phyloP scores from a whole-genome alignment of 2,329 filamentous ascomycete species.

The Colletotrichum paranaense region DNA sequence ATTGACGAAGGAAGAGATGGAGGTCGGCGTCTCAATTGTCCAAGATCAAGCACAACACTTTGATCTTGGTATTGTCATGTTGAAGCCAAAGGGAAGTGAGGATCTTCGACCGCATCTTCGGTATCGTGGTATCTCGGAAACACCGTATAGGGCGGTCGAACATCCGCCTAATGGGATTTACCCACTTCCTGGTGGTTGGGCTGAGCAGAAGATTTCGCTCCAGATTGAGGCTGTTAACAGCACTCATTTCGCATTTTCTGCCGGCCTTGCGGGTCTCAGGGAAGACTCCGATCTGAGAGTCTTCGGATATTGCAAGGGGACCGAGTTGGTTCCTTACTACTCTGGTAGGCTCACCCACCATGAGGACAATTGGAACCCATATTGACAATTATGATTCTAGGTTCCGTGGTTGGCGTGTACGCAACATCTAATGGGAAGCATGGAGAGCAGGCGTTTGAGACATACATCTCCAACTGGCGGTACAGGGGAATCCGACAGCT shows the following conservation, averaged over 20 bases:
- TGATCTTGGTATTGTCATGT: constrained; percentile 55
- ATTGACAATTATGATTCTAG: not conserved
- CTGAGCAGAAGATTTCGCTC: constrained; percentile 12
- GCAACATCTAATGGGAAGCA: constrained; percentile 34
- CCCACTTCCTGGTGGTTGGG: constrained; percentile 20
- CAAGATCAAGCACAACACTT: constrained; percentile 65
- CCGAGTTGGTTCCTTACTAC: constrained; percentile 35
- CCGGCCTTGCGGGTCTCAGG: not conserved
- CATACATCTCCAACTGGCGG: constrained; percentile 28
- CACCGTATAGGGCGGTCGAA: constrained; percentile 24
- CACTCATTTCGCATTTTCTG: constrained; percentile 33
- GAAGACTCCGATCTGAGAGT: not conserved
- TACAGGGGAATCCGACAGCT: constrained; percentile 17
- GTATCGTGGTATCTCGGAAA: constrained; percentile 38
- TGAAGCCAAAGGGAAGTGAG: constrained; percentile 34
- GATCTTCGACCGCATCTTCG: constrained; percentile 10
- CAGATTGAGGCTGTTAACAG: constrained; percentile 33
- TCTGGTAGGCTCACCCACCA: constrained; percentile 21
- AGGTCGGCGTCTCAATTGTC: constrained; percentile 65
- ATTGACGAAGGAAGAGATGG: constrained; percentile 52
- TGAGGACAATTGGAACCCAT: constrained; percentile 29
- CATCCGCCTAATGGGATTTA: constrained; percentile 11
- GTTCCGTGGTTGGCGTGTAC: constrained; percentile 23
- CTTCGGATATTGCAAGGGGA: constrained; percentile 32
- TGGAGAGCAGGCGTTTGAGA: constrained; percentile 34